phyloP scores from a whole-genome alignment of 1,284 basidiomycete genomes.

The Cryptococcus deneoformans region DNA sequence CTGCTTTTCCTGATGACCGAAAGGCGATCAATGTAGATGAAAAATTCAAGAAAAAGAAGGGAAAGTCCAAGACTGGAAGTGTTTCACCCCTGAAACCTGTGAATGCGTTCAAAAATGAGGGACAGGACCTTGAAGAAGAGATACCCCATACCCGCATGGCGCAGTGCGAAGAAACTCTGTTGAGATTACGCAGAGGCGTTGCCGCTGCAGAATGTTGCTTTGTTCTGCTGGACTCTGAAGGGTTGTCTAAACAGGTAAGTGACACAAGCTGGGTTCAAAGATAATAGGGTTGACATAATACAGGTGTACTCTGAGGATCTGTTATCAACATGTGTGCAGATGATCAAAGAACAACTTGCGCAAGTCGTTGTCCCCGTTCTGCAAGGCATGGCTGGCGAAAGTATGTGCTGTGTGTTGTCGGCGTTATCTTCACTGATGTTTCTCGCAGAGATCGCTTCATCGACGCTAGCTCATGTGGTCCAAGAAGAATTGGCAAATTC shows the following conservation, averaged over 20 bases:
- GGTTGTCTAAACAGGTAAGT: conserved; percentile 75
- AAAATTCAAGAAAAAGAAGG: conserved; percentile 48
- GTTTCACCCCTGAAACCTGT: background rate
- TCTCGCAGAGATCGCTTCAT: conserved; percentile 44
- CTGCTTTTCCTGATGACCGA: conserved; percentile 59
- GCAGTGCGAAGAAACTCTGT: conserved; percentile 54
- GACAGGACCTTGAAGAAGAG: conserved; percentile 27
- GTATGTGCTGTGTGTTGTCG: conserved; percentile 15
- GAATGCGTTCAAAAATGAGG: background rate
- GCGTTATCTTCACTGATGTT: conserved; percentile 1
- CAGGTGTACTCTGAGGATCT: conserved; percentile 90
- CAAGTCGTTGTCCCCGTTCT: conserved; percentile 83
- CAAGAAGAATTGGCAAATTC: conserved; percentile 51
- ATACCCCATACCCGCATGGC: conserved; percentile 12
- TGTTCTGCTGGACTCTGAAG: conserved; percentile 69
- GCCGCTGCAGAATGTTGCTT: conserved; percentile 80
- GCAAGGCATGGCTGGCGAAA: conserved; percentile 60
- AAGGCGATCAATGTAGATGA: conserved; percentile 25
- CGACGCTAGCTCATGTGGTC: conserved; percentile 59
- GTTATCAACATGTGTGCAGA: conserved; percentile 69
- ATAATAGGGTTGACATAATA: conserved; percentile 12
- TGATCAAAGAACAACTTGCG: conserved; percentile 74
- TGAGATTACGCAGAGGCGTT: conserved; percentile 58
- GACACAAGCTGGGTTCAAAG: background rate
- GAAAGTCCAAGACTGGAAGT: conserved; percentile 46